Evolutionary conservation across 2,329 filamentous ascomycete genomes (phyloP).

Genomic region (Neopestalotiopsis clavispora): DNA sequence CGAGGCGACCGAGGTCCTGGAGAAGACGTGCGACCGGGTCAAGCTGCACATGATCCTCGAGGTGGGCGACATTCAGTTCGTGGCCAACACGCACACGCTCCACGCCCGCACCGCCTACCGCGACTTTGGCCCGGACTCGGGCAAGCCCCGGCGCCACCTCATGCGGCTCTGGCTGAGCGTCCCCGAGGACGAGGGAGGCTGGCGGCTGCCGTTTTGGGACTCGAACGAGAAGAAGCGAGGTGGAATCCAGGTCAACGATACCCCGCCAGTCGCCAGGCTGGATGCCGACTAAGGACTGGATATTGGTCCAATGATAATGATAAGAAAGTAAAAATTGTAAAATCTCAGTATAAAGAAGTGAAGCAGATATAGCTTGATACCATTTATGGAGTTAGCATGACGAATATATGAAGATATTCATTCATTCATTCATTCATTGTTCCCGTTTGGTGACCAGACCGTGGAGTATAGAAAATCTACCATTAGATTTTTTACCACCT

Average conservation of each 20-base stretch:
- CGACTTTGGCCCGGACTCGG: conserved; percentile 66
- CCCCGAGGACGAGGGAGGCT: conserved; percentile 82
- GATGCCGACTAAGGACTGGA: conserved; percentile 69
- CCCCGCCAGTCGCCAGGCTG: conserved; percentile 72
- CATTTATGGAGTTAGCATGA: neutral
- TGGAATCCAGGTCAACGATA: conserved; percentile 86
- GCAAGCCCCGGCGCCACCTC: conserved; percentile 72
- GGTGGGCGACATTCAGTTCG: conserved; percentile 86
- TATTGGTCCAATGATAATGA: neutral
- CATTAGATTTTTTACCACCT: too few species aligned
- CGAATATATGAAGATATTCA: neutral
- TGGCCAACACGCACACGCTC: conserved; percentile 79
- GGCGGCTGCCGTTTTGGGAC: conserved; percentile 83
- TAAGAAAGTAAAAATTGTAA: neutral
- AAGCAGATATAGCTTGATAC: neutral
- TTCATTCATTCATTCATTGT: neutral
- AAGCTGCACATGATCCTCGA: conserved; percentile 86
- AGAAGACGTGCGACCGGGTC: conserved; percentile 75
- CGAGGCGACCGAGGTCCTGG: conserved; percentile 71
- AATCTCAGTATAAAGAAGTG: neutral
- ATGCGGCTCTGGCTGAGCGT: conserved; percentile 86
- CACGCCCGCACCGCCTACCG: conserved; percentile 84
- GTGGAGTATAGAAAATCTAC: neutral
- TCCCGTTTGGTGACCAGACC: neutral
- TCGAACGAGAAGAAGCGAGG: conserved; percentile 84